A percentile compares a stretch with the other conserved stretches of the same genome.
Evolutionary conservation across 441 rosid species (phyloP).

Genomic region (Jatropha multifida): DNA sequence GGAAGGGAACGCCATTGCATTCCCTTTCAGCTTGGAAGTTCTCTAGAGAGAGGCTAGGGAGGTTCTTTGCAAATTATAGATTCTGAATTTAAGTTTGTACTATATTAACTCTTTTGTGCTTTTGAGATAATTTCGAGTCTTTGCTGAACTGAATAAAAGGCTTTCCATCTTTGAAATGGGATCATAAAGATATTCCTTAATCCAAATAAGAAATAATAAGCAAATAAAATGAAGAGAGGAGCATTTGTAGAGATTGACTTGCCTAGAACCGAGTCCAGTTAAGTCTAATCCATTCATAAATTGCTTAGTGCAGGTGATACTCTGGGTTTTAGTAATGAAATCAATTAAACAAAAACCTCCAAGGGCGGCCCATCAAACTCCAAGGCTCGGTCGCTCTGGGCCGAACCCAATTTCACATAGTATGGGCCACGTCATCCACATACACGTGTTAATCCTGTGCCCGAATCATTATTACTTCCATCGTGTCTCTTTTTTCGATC

Average conservation of each 20-base stretch:
- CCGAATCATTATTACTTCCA: neutral
- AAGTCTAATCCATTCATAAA: too few species aligned
- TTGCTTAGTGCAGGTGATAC: too few species aligned
- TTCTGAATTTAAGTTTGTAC: neutral
- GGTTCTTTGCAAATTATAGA: slow-evolving; percentile 10
- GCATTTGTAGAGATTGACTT: too few species aligned
- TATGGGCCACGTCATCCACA: slow-evolving; percentile 28
- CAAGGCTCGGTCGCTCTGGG: neutral
- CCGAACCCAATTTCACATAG: neutral
- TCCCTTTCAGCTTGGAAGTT: slow-evolving; percentile 5
- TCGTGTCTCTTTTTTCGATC: slow-evolving; percentile 15
- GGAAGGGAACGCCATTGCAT: slow-evolving; percentile 47
- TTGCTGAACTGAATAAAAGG: neutral
- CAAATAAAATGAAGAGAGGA: too few species aligned
- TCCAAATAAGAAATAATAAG: too few species aligned
- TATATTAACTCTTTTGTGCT: neutral
- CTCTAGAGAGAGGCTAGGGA: slow-evolving; percentile 1
- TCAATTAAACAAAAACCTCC: too few species aligned
- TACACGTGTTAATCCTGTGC: slow-evolving; percentile 34
- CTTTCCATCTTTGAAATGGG: neutral
- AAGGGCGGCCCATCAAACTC: neutral
- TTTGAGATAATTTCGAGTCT: neutral
- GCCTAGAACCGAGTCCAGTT: too few species aligned
- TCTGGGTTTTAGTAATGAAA: too few species aligned
- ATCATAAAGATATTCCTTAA: neutral